Percentiles rank a stretch among this genome's conserved stretches.
Evolutionary conservation across 2,329 filamentous ascomycete species (phyloP).

Genomic region (Teratosphaeria zuluensis): DNA sequence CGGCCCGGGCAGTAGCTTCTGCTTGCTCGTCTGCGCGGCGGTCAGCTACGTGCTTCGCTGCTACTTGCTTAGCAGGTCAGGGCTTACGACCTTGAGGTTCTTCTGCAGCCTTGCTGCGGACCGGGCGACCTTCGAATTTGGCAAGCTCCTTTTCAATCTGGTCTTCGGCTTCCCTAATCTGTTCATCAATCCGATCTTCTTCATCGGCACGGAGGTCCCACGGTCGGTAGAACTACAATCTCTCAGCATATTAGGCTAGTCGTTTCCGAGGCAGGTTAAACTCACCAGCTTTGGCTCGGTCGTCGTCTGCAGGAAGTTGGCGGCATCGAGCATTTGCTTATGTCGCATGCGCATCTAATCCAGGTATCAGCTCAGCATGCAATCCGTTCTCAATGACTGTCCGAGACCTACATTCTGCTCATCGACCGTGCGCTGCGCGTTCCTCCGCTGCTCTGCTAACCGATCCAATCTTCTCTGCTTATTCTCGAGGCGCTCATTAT

Average conservation of each 20-base stretch:
- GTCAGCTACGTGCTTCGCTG: not conserved
- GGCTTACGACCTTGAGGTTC: not conserved
- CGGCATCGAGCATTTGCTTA: conserved; percentile 58
- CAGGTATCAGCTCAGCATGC: not conserved
- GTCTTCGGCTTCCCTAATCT: conserved; percentile 56
- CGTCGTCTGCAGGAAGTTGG: conserved; percentile 63
- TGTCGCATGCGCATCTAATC: conserved; percentile 60
- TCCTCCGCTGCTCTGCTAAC: conserved; percentile 39
- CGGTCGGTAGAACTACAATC: conserved; percentile 67
- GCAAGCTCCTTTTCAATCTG: conserved; percentile 55
- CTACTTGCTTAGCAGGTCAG: not conserved
- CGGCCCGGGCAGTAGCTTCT: not conserved
- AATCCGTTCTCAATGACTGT: not conserved
- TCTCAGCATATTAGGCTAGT: conserved; percentile 8
- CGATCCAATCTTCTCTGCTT: conserved; percentile 56
- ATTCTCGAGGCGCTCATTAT: conserved; percentile 58
- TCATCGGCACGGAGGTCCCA: conserved; percentile 65
- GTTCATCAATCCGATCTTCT: conserved; percentile 59
- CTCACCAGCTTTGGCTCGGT: conserved; percentile 65
- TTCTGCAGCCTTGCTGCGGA: not conserved
- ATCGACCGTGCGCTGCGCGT: conserved; percentile 66
- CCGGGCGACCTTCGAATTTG: conserved; percentile 43
- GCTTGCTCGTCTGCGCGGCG: not conserved
- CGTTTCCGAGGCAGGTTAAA: conserved; percentile 8
- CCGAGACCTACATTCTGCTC: conserved; percentile 57